These are phyloP conservation scores for Lasiosphaeris hirsuta DNA, from an alignment of 495 filamentous ascomycete species.

Conservation along the genomic window DNA sequence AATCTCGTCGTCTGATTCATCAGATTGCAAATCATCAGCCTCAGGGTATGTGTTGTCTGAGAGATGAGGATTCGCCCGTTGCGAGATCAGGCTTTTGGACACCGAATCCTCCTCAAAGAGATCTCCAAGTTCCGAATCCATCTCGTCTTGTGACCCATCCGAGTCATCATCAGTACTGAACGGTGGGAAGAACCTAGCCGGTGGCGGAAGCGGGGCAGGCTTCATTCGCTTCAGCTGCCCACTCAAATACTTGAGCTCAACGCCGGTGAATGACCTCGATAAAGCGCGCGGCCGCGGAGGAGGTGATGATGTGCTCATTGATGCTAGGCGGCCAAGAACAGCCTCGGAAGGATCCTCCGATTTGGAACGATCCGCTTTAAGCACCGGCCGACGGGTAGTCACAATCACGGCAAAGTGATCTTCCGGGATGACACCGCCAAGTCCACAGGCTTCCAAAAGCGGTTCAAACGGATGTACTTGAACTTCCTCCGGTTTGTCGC, in stretches of 20 bases:
- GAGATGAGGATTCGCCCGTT: slow-evolving; percentile 29
- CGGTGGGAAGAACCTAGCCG: slow-evolving; percentile 38
- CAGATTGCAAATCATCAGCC: slow-evolving; percentile 12
- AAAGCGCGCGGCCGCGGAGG: slow-evolving; percentile 1
- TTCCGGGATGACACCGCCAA: slow-evolving; percentile 61
- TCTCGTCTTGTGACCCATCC: slow-evolving; percentile 31
- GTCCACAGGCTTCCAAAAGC: slow-evolving; percentile 57
- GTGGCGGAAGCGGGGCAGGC: slow-evolving; percentile 43
- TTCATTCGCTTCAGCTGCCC: slow-evolving; percentile 29
- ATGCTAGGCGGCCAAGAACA: slow-evolving; percentile 36
- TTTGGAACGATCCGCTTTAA: slow-evolving; percentile 1
- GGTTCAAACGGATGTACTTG: slow-evolving; percentile 43
- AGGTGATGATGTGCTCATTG: slow-evolving; percentile 37
- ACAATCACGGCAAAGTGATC: slow-evolving; percentile 65
- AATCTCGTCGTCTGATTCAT: slow-evolving; percentile 24
- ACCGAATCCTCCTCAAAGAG: not conserved
- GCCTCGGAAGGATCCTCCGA: slow-evolving; percentile 31
- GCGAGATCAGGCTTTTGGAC: slow-evolving; percentile 25
- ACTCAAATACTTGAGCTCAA: slow-evolving; percentile 39
- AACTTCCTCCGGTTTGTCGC: slow-evolving; percentile 25
- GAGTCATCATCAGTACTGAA: slow-evolving; percentile 30
- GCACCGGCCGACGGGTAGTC: slow-evolving; percentile 42
- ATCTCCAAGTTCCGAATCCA: slow-evolving; percentile 29
- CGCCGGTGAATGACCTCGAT: not conserved
- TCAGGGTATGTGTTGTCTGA: slow-evolving; percentile 23